Percentiles rank a stretch among this genome's conserved stretches.
phyloP scores from a whole-genome alignment of 352 stramenopile genomes.

The Phytophthora idaei region DNA sequence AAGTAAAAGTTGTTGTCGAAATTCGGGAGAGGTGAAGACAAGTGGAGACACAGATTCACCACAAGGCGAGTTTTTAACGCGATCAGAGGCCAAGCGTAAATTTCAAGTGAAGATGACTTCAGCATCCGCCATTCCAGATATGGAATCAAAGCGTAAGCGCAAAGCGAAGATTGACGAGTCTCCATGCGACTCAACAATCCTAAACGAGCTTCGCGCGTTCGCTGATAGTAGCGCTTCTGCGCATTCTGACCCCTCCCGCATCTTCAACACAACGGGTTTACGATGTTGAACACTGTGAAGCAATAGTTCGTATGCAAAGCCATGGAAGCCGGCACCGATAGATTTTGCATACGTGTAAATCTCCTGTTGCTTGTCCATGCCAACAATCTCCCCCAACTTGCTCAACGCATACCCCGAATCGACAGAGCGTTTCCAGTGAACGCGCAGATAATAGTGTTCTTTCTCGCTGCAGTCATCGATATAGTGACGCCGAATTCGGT shows the following conservation, averaged over 20 bases:
- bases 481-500: constrained; percentile 30
- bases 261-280: constrained; percentile 1
- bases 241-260: background rate
- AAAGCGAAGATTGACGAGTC: too few relatives aligned
- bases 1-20: too few relatives aligned
- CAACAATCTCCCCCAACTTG: background rate
- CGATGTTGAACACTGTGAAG: constrained; percentile 1
- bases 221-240: background rate
- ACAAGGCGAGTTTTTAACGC: too few relatives aligned
- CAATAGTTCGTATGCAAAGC: background rate
- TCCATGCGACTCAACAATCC: too few relatives aligned
- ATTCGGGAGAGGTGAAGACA: too few relatives aligned
- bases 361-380: constrained; percentile 1
- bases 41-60: too few relatives aligned
- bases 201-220: too few relatives aligned
- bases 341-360: constrained; percentile 1
- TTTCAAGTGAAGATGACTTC: too few relatives aligned
- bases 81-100: too few relatives aligned
- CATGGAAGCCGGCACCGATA: background rate
- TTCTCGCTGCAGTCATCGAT: constrained; percentile 15
- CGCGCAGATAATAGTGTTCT: constrained; percentile 12
- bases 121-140: too few relatives aligned
- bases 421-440: background rate
- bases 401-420: background rate
- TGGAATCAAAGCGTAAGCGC: too few relatives aligned